Evolutionary conservation across 225 moss, liverwort and hornwort species (phyloP).

Genomic region (Physcomitrellopsis africana): DNA sequence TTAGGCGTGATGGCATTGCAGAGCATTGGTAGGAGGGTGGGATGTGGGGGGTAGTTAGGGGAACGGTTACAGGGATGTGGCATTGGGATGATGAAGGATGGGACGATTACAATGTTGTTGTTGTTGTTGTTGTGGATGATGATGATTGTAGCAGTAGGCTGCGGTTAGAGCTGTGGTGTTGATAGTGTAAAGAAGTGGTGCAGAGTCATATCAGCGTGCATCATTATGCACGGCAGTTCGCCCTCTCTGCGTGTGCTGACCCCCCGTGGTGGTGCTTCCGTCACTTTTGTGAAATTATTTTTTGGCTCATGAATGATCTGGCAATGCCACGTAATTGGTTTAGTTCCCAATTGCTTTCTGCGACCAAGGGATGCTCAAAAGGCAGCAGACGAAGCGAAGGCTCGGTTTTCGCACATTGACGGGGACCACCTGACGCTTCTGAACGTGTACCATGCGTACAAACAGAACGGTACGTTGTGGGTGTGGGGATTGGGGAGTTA

Average conservation of each 20-base stretch:
- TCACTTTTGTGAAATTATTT: conserved; percentile 90
- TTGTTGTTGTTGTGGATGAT: not conserved
- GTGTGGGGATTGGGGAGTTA: too few relatives aligned
- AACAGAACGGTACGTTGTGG: conserved; percentile 64
- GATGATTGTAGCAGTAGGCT: conserved; percentile 51
- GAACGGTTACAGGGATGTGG: too few relatives aligned
- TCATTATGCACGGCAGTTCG: conserved; percentile 96
- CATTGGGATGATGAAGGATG: too few relatives aligned
- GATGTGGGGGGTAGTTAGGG: too few relatives aligned
- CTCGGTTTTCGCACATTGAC: conserved; percentile 75
- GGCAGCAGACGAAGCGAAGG: conserved; percentile 98
- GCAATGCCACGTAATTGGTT: conserved; percentile 86
- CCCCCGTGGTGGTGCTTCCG: conserved; percentile 99
- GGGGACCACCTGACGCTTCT: conserved; percentile 81
- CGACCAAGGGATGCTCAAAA: conserved; percentile 83
- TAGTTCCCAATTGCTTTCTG: conserved; percentile 99
- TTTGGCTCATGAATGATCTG: conserved; percentile 69
- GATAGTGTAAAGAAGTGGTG: conserved; percentile 99
- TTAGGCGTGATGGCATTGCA: too few relatives aligned
- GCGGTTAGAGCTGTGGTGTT: conserved; percentile 77
- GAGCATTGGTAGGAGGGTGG: too few relatives aligned
- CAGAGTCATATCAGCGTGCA: conserved; percentile 99
- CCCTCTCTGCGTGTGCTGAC: conserved; percentile 99
- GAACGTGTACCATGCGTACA: conserved; percentile 77
- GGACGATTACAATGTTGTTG: too few relatives aligned